Base-by-base conservation (phyloP, 2,329 filamentous ascomycete genomes). In the Sclerotinia subarctica region DNA sequence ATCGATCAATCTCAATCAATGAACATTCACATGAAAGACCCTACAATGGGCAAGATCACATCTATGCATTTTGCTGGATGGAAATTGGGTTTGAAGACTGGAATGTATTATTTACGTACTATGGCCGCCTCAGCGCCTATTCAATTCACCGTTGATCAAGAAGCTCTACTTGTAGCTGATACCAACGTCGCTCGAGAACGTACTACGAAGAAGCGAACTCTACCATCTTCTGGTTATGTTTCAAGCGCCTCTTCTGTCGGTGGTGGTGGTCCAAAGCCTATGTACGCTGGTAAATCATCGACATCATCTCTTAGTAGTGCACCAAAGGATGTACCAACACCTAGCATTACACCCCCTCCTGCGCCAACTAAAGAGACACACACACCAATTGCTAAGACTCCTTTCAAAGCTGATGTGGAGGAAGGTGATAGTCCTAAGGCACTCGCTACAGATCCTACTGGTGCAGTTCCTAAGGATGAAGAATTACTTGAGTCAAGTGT, bases 91-190 rank as follows among this genome's bases (percentile, higher is more conserved):
- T 88, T 99, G 74, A 99, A 99, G 90, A 99, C 95, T 47, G 95
- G 95, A 84, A 98, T 99, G 95, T 99, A 99, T 89, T 99, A 99
- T 82, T 89, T 99, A 75, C 93, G 95, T 76, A 99, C 95, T 59
- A 95, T 96, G 88, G 95, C 95, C 72, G 95, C 95, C 47, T 94
- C 94, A 24, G 93, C 94, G 58, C 95, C 95, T 66, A 99, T 99
- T 74, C 95, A 99, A 81, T 99, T 99, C 84, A 99, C 95, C 5
- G 95, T 99, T 77, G 95, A 99, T 78, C 94, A 99, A 81, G 92
- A 97, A 81, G 91, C 92, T 68, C 88, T 99, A 74, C 92, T 93
- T 83, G 88, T 97, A 58, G 87, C 87, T 51, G 95, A 99, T 78
- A 92, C 88, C 72, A 92, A 90, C 74, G 83, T 94, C 58, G 88